Evolutionary conservation across 73 alveolate species (phyloP), one percentile per base, ranked within the genome.

Genomic region (Effrenium voratum): DNA sequence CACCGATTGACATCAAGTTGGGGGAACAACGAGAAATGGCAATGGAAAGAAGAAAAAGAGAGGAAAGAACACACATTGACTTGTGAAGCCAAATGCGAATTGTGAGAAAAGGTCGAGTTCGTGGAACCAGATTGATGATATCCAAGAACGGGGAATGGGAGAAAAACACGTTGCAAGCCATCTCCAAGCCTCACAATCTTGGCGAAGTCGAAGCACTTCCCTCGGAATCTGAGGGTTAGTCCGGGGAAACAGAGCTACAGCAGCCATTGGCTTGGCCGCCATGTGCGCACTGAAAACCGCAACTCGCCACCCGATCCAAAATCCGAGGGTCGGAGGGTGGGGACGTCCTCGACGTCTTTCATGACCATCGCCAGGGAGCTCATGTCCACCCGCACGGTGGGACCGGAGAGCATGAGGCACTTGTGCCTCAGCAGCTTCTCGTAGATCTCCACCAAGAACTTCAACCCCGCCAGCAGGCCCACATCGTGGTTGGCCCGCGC

Each of bases 201-300:
- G 70, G 95, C 95, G n/a, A 87, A 87, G 47, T 87, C 95, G 68
- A 87, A 45, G 57, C 95, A 87, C n/a, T 87, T 87, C 60, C 95
- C 95, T 87, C 44, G 30, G 59, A 5, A 4, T 10, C 86, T 16
- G 55, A 4, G 12, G 6, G 5, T 1, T 5, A 4, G 81, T 28
- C 34, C 45, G 6, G 81, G 15, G 24, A 2, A 70, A 8, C 81
- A n/a, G n/a, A n/a, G n/a, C n/a, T n/a, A n/a, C n/a, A n/a, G n/a
- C n/a, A n/a, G n/a, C n/a, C n/a, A n/a, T n/a, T n/a, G n/a, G n/a
- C n/a, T n/a, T n/a, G n/a, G n/a, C n/a, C n/a, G n/a, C n/a, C n/a
- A n/a, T n/a, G n/a, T n/a, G n/a, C n/a, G n/a, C n/a, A n/a, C n/a
- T n/a, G n/a, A n/a, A n/a, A n/a, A n/a, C n/a, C n/a, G n/a, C n/a